phyloP scores from a whole-genome alignment of 164 flowering plant species.

The Tinospora cordifolia region DNA sequence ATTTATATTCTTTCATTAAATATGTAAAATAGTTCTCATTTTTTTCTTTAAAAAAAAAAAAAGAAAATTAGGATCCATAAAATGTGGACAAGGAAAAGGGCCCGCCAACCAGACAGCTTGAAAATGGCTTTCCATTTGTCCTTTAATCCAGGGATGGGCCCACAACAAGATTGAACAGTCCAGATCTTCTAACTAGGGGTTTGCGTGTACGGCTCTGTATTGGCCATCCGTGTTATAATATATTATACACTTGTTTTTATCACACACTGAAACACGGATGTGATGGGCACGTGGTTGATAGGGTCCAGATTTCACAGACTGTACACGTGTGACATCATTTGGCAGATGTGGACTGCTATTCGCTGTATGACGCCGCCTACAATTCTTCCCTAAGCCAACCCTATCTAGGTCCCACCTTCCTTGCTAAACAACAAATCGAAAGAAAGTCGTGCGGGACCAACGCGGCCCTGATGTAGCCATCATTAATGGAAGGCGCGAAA shows the following conservation, averaged over 20 bases:
- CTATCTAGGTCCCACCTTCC: background rate
- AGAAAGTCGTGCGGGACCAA: background rate
- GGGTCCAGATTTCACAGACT: background rate
- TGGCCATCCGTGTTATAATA: background rate
- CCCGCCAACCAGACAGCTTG: background rate
- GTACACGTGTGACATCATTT: slow-evolving; percentile 6
- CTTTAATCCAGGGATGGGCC: background rate
- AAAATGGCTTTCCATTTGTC: background rate
- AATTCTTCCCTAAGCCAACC: background rate
- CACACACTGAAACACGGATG: background rate
- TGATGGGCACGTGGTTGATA: background rate
- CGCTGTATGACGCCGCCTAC: background rate
- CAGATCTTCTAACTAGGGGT: background rate
- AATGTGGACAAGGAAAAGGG: background rate
- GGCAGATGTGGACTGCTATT: slow-evolving; percentile 1
- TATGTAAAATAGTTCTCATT: no score
- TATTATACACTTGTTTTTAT: background rate
- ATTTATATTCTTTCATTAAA: no score
- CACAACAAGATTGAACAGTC: background rate
- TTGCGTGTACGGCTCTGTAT: background rate
- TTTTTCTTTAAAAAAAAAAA: no score
- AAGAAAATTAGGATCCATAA: no score
- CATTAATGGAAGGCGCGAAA: background rate
- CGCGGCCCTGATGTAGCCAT: background rate
- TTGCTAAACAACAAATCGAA: background rate